Base-by-base conservation (phyloP, 1,284 basidiomycete genomes). In the Austroboletus sp. region DNA sequence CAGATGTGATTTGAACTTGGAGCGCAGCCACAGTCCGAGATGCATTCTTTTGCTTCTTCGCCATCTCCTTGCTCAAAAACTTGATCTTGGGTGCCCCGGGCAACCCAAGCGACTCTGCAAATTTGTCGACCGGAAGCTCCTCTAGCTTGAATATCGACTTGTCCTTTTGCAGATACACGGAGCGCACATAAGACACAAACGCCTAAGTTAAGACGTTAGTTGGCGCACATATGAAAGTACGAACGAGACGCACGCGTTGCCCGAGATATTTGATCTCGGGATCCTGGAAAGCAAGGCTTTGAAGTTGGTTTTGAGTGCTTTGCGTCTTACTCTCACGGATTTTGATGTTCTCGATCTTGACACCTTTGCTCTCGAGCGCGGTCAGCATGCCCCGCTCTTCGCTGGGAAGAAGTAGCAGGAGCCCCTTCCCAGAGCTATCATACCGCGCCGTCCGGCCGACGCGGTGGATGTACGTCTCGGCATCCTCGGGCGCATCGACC, bases 261-360 rank as follows among this genome's bases (percentile, higher is more conserved):
- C 86, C 96, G 6, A 98, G 79, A 63, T 98, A 96, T 67, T 98
- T 99, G 67, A 98, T 86, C 65, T 98, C 92, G 0, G 93, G 89
- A 51, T 96, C 93, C 67, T 93, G 85, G 73, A 98, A 98, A 2
- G 89, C 86, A 43, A 97, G 79, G 43, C 82, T 89, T 67, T 98
- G 96, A 46, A 98, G 74, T 66, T 94, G 88, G 58, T 89, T 89
- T 60, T 85, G 76, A 50, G 97, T 84, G 56, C 77, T 83, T 61
- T 89, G 83, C 45, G 89, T 88, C 72, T 91, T 96, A 69, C 88
- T 94, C 51, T 81, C 76, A 62, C 85, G 85, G 54, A 94, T 87
- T 69, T 96, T 97, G 70, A 97, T 95, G 62, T 82, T 84, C 57
- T 83, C 75, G 7, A 91, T 72, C 45, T 80, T 74, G 29, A 98